Percentiles rank a stretch among this genome's conserved stretches.
phyloP scores from a whole-genome alignment of 352 stramenopile genomes.

The Phytophthora quininea region DNA sequence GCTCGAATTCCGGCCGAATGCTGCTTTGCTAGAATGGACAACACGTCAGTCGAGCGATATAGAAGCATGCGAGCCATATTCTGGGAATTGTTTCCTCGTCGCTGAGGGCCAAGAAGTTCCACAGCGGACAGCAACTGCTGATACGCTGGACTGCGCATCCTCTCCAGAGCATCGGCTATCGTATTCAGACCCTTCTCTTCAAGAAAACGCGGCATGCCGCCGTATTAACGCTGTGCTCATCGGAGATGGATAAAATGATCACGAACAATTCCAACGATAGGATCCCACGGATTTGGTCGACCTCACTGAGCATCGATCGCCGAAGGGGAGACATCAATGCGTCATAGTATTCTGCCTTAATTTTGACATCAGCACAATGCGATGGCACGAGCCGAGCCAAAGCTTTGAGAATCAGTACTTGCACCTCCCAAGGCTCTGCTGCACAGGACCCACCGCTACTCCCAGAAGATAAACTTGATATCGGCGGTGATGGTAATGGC shows the following conservation, averaged over 20 bases:
- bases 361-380: constrained; percentile 56
- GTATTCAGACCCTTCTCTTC: constrained; percentile 54
- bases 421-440: constrained; percentile 72
- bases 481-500: constrained; percentile 17
- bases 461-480: constrained; percentile 14
- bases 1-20: constrained; percentile 46
- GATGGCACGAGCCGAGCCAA: constrained; percentile 65
- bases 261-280: constrained; percentile 76
- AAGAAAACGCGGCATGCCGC: constrained; percentile 55
- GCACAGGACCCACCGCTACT: constrained; percentile 29
- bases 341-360: constrained; percentile 66
- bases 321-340: constrained; percentile 64
- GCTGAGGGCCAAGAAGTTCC: constrained; percentile 28
- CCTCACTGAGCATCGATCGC: constrained; percentile 68
- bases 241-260: constrained; percentile 54
- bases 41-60: constrained; percentile 71
- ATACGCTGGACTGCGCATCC: constrained; percentile 74
- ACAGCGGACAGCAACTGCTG: constrained; percentile 61
- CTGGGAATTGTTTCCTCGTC: constrained; percentile 30
- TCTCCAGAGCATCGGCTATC: constrained; percentile 63
- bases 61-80: constrained; percentile 70
- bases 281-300: constrained; percentile 80
- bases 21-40: constrained; percentile 53
- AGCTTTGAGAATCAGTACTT: constrained; percentile 82
- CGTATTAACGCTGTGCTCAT: constrained; percentile 57